Base-by-base conservation (phyloP, 768 basidiomycete genomes). In the Pholiota microspora region DNA sequence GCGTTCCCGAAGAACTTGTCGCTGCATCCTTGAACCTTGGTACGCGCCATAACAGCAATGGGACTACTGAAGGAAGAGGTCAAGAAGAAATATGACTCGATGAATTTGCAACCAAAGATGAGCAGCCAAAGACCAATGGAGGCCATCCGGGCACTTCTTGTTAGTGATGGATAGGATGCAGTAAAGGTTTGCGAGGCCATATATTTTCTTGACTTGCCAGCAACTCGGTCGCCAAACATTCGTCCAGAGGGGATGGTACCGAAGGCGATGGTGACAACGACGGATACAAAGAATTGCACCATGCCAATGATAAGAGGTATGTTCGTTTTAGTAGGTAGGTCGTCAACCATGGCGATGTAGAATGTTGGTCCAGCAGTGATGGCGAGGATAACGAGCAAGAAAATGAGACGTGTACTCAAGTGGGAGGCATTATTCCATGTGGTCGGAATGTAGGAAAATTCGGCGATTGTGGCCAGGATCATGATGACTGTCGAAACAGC, bases 381-480 rank as follows among this genome's bases (percentile, higher is more conserved):
- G 34, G 86, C 97, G 48, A 99, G 85, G 62, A 95, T 89, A 71
- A 97, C 80, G 54, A 97, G 74, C 42, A 99, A 82, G 78, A 98
- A 97, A 59, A 95, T 70, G 54, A 98, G 80, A 38, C 97, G 92
- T 27, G 94, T 94, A 5, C 93, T 92, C 50, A 99, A 83, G 71
- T 99, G 97, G 2, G 93, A 93, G 23, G 95, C 94, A 69, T 98
- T 99, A 73, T 97, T 94, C 97, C 97, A 98, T 7, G 92, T 98
- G 3, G 95, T 97, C 21, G 96, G 96, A 62, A 98, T 96, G 77
- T 96, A 97, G 50, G 88, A 85, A 69, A 95, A 98, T 71, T 99
- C 97, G 59, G 92, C 92, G 24, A 96, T 67, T 21, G 96, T 98
- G 36, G 95, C 97, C 51, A 81, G 70, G 56, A 98, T 87, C 94